Percentiles rank a stretch among this genome's conserved stretches.
These are phyloP conservation scores for Penicillium coffeae DNA, from an alignment of 495 filamentous ascomycete species.

Conservation along the genomic window DNA sequence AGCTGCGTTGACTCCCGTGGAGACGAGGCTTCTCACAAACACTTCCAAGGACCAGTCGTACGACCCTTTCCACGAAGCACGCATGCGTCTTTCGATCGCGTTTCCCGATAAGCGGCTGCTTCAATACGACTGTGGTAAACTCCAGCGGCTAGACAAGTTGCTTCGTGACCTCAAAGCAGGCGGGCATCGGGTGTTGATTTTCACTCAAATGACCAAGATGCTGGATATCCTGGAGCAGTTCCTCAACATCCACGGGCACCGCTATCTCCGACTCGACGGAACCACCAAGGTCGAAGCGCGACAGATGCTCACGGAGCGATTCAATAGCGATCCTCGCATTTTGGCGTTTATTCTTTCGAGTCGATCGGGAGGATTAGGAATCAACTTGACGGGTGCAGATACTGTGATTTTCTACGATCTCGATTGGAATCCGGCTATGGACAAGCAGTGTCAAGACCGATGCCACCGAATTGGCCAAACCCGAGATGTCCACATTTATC, in stretches of 20 bases:
- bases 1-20: constrained; percentile 62
- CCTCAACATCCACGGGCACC: constrained; percentile 95
- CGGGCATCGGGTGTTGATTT: constrained; percentile 91
- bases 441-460: constrained; percentile 98
- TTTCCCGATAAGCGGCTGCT: constrained; percentile 95
- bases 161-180: constrained; percentile 83
- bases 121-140: constrained; percentile 97
- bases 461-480: constrained; percentile 98
- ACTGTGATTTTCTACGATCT: constrained; percentile 99
- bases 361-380: constrained; percentile 90
- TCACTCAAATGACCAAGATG: constrained; percentile 99
- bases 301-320: constrained; percentile 91
- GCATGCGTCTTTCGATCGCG: constrained; percentile 88
- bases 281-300: constrained; percentile 92
- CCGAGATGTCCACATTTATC: constrained; percentile 96
- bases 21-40: constrained; percentile 49
- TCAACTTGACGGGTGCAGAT: constrained; percentile 95
- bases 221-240: constrained; percentile 97
- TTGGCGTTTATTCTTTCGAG: constrained; percentile 93
- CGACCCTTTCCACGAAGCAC: constrained; percentile 91
- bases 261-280: constrained; percentile 93
- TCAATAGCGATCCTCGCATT: constrained; percentile 92
- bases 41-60: constrained; percentile 53
- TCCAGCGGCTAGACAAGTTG: constrained; percentile 84
- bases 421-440: constrained; percentile 99